Evolutionary conservation across 371 early-diverging fungal species (phyloP), one percentile per base, ranked within the genome.

Genomic region (Actinomortierella wolfii): DNA sequence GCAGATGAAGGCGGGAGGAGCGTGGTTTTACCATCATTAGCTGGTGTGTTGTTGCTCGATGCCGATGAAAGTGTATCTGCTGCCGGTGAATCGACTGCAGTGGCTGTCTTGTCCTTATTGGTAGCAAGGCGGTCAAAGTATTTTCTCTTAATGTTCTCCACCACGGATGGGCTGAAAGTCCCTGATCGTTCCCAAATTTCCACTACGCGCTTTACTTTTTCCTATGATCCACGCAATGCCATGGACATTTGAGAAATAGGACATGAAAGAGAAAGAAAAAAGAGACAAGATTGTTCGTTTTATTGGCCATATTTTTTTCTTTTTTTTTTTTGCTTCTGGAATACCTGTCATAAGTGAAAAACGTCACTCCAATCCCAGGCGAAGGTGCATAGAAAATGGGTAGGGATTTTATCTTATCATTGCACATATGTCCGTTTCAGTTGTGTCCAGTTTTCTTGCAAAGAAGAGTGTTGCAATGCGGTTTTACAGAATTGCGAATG

Each of bases 151-250:
- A 84, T 70, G 23, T 34, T 76, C 28, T 76, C 79, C 8, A 80
- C 57, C 44, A 77, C 59, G 2, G 76, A 68, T 15, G 61, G 54
- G 48, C 78, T 60, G 67, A 86, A 86, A 7, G 83, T 71, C 34
- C 65, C 77, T 46, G 70, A 67, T 56, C 79, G 76, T 39, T 78
- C 79, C 88, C 88, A 88, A 43, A 88, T 58, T 3, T 76, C 76
- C 41, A 86, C 71, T 24, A 87, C 83, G 34, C 84, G 76, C 64
- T 86, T 85, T 66, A 88, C 86, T 67, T 80, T 81, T 45, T 84
- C 86, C 87, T 86, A 67, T 25, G 29, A 54, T 29, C 39, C 51
- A 34, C 24, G 34, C 41, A 54, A 25, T 26, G 43, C 25, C 42
- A 34, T 18, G 24, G 17, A 47, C 41, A 3, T 45, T 57, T 45